Conservation (phyloP, 768 basidiomycete species). For the Pleurotus tuoliensis region DNA sequence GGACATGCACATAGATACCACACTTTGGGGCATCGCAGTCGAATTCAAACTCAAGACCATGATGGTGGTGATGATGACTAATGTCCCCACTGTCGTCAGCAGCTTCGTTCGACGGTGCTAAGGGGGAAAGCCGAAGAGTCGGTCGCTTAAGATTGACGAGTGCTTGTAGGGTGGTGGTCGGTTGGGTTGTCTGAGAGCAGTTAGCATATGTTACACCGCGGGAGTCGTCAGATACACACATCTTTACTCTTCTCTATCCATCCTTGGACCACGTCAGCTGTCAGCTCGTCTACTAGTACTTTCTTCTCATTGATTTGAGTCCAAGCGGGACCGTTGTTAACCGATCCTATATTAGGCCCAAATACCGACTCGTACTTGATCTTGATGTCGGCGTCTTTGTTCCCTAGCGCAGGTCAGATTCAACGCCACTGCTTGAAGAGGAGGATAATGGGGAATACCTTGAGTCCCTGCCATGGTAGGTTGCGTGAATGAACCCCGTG, state of each 20-base stretch:
- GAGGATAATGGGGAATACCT: not conserved
- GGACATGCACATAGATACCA: slow-evolving; percentile 71
- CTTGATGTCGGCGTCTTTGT: slow-evolving; percentile 35
- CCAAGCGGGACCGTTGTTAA: slow-evolving; percentile 68
- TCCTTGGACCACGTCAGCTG: slow-evolving; percentile 71
- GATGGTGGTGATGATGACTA: slow-evolving; percentile 44
- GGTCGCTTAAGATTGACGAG: slow-evolving; percentile 93
- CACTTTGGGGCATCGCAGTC: slow-evolving; percentile 89
- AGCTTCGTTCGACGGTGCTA: slow-evolving; percentile 30
- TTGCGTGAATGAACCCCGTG: not conserved
- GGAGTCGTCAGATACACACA: slow-evolving; percentile 37
- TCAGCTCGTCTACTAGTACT: slow-evolving; percentile 63
- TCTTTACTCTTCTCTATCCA: slow-evolving; percentile 91
- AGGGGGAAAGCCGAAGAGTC: slow-evolving; percentile 72
- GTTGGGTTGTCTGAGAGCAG: slow-evolving; percentile 57
- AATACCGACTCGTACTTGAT: slow-evolving; percentile 81
- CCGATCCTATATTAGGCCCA: slow-evolving; percentile 85
- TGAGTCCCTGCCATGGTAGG: not conserved
- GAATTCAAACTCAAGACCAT: slow-evolving; percentile 87
- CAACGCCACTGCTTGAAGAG: not conserved
- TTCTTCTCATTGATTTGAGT: slow-evolving; percentile 62
- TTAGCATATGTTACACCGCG: not conserved
- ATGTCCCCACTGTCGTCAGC: slow-evolving; percentile 34
- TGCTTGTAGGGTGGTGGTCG: slow-evolving; percentile 92
- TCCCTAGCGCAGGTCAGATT: not conserved